Conservation (phyloP, 768 basidiomycete genomes). For the Cystoderma amianthinum region DNA sequence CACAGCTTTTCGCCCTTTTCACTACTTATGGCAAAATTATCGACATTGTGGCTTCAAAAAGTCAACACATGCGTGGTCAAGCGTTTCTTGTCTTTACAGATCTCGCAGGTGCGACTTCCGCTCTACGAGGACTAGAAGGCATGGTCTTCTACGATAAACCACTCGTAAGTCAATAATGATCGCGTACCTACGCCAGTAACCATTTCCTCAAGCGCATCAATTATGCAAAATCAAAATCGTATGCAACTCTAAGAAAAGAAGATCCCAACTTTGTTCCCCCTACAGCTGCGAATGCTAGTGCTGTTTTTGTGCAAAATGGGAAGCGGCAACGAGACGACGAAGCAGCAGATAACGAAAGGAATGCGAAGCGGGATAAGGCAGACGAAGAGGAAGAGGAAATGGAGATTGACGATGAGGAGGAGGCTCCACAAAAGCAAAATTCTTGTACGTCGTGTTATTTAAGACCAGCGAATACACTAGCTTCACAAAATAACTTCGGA, state of each 20-base stretch:
- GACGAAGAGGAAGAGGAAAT: conserved; percentile 84
- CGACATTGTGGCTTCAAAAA: conserved; percentile 89
- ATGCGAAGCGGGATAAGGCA: conserved; percentile 63
- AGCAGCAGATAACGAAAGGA: conserved; percentile 41
- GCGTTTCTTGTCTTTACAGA: conserved; percentile 96
- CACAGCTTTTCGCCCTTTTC: conserved; percentile 83
- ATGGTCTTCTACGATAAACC: conserved; percentile 92
- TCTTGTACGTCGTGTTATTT: conserved; percentile 37
- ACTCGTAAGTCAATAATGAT: conserved; percentile 50
- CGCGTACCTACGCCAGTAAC: conserved; percentile 7
- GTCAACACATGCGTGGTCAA: conserved; percentile 82
- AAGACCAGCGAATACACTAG: conserved; percentile 15
- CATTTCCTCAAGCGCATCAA: conserved; percentile 61
- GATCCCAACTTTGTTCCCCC: conserved; percentile 80
- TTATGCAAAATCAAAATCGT: conserved; percentile 87
- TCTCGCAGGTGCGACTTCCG: conserved; percentile 84
- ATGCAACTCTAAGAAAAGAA: conserved; percentile 73
- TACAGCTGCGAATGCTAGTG: conserved; percentile 53
- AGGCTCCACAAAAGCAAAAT: conserved; percentile 33
- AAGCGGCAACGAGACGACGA: conserved; percentile 69
- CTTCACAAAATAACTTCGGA: conserved; percentile 21
- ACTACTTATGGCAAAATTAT: conserved; percentile 90
- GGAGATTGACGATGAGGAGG: conserved; percentile 92
- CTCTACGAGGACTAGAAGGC: conserved; percentile 89
- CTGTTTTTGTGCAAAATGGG: conserved; percentile 36